Base-by-base conservation (phyloP, 768 basidiomycete genomes). In the Mycena rebaudengoi region DNA sequence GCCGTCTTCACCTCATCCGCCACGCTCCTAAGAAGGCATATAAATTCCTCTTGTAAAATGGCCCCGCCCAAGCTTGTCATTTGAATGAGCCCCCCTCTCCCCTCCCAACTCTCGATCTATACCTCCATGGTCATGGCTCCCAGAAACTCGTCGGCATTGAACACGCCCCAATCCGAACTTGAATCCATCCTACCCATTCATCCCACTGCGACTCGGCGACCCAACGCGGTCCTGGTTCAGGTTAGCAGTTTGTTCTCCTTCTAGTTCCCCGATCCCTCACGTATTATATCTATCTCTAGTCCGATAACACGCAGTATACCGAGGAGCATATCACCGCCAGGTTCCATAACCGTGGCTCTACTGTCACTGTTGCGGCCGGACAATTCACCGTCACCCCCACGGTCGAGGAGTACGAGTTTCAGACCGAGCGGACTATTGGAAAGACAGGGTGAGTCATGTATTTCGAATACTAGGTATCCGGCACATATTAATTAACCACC, bases 331-430 rank as follows among this genome's bases (percentile, higher is more conserved):
- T 97, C 81, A 91, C 87, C 46, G 80, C 95, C 72, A 91, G 87
- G 76, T 96, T 90, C 80, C 75, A 81, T 69, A 91, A 95, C 80
- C 92, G 93, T 63, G 88, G 90, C 72, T 88, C 94, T 14, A 82
- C 85, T 61, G 91, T 91, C 67, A 78, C 83, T 63, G 79, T 92
- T 65, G 79, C 85, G 54, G 83, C 91, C 66, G 94, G 95, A 59
- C 88, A 91, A 70, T 89, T 91, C 80, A 81, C 83, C 62, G 84
- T 96, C 74, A 91, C 85, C 35, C 96, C 95, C 46, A 93, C 90
- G 52, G 86, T 86, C 67, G 87, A 90, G 74, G 82, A 86, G 30
- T 96, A 87, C 75, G 92, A 99, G 81, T 96, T 99, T 85, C 91
- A 91, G 81, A 98, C 97, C 63, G 82, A 86, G 73, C 84, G 93